phyloP scores from a whole-genome alignment of 2,329 filamentous ascomycete genomes.

The Amauroascus verrucosus region DNA sequence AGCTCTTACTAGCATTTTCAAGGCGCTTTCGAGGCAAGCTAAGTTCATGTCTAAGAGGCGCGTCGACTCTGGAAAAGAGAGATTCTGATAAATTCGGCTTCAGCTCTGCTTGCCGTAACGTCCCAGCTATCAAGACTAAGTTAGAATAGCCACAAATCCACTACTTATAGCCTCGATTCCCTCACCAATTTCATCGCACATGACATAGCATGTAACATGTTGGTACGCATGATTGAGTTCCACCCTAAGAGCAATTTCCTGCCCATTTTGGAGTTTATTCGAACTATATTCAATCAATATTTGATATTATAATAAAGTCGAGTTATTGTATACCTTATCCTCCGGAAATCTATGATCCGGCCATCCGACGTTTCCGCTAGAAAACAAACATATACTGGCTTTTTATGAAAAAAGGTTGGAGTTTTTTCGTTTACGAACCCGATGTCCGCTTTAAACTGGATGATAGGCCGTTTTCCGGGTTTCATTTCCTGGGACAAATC shows the following conservation, averaged over 20 bases:
- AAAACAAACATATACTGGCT: constrained; percentile 59
- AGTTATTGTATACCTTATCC: constrained; percentile 41
- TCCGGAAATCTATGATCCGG: constrained; percentile 56
- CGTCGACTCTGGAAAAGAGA: constrained; percentile 31
- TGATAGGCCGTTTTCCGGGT: constrained; percentile 38
- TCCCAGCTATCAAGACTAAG: constrained; percentile 42
- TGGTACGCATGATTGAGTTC: constrained; percentile 46
- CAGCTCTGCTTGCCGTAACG: constrained; percentile 44
- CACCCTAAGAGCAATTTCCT: constrained; percentile 52
- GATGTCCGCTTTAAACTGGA: constrained; percentile 57
- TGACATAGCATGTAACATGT: constrained; percentile 56
- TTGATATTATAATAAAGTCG: neutral
- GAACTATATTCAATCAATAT: constrained; percentile 39
- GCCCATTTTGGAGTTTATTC: constrained; percentile 51
- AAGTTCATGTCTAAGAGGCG: neutral
- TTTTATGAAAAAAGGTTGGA: constrained; percentile 53
- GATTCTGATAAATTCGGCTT: constrained; percentile 40
- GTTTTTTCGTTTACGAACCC: constrained; percentile 59
- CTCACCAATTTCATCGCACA: constrained; percentile 73
- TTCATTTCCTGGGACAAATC: constrained; percentile 28
- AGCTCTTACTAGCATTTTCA: constrained; percentile 10
- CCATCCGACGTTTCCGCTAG: constrained; percentile 63
- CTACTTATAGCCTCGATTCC: neutral
- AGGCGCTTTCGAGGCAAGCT: neutral
- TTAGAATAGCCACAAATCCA: neutral